Conservation (phyloP, 208 protist genomes). For the Leishmania mexicana region DNA sequence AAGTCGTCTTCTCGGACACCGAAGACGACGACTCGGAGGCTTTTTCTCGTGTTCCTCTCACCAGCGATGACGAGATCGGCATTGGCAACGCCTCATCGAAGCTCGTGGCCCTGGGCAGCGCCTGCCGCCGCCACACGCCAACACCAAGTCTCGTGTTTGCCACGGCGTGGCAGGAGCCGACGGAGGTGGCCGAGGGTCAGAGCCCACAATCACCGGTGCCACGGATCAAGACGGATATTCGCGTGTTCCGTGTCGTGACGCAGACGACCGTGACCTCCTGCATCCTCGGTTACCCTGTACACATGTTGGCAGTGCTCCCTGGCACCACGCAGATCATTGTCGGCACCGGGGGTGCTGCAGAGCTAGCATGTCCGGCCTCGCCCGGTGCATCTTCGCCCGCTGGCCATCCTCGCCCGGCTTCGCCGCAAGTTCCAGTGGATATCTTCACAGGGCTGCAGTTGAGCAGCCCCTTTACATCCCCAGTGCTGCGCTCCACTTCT, state of each 20-base stretch:
- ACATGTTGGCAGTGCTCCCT: conserved; percentile 4
- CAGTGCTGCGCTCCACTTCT: neutral
- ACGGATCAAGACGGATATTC: conserved; percentile 10
- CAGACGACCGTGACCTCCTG: conserved; percentile 28
- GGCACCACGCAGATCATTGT: conserved; percentile 29
- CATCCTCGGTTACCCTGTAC: conserved; percentile 32
- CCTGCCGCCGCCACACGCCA: conserved; percentile 12
- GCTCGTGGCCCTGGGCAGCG: neutral
- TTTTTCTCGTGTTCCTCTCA: neutral
- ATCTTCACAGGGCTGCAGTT: neutral
- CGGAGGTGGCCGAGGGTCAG: neutral
- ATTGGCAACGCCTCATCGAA: neutral
- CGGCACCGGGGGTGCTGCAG: conserved; percentile 15
- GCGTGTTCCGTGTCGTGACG: conserved; percentile 20
- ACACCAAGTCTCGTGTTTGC: conserved; percentile 30
- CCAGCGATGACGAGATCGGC: conserved; percentile 4
- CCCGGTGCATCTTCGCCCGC: neutral
- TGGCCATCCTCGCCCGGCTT: neutral
- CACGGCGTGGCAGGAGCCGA: neutral
- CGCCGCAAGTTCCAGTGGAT: neutral
- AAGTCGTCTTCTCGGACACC: neutral
- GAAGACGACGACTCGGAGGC: conserved; percentile 7
- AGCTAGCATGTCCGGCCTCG: neutral
- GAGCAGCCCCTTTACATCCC: conserved; percentile 2
- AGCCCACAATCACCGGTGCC: neutral